Conservation (phyloP, 805 yeast genomes). For the Dipodascus geniculatus region DNA sequence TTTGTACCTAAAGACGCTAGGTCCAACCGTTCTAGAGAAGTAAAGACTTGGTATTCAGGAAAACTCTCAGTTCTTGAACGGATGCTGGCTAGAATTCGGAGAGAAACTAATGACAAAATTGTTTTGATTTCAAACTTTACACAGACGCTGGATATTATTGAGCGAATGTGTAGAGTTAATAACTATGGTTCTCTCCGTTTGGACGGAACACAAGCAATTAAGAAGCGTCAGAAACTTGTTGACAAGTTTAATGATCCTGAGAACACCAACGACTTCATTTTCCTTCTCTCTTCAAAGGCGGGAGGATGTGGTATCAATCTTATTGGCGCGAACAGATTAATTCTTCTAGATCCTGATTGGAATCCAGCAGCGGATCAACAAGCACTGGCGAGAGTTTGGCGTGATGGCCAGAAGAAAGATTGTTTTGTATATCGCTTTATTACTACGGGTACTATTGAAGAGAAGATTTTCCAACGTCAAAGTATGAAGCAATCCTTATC, state of each 20-base stretch:
- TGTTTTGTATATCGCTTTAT: slow-evolving; percentile 92
- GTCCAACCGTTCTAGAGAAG: slow-evolving; percentile 52
- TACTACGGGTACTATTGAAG: slow-evolving; percentile 91
- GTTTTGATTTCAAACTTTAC: slow-evolving; percentile 93
- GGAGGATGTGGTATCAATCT: slow-evolving; percentile 98
- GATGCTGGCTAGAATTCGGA: slow-evolving; percentile 62
- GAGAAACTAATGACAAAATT: slow-evolving; percentile 86
- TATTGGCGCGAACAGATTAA: slow-evolving; percentile 88
- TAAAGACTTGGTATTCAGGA: slow-evolving; percentile 76
- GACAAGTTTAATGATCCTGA: slow-evolving; percentile 87
- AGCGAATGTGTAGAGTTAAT: slow-evolving; percentile 64
- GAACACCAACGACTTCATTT: slow-evolving; percentile 69
- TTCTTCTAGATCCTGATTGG: slow-evolving; percentile 91
- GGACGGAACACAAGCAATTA: slow-evolving; percentile 88
- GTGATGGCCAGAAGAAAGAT: slow-evolving; percentile 97
- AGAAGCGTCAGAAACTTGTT: slow-evolving; percentile 85
- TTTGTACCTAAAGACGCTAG: slow-evolving; percentile 37
- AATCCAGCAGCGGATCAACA: slow-evolving; percentile 98
- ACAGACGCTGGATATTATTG: slow-evolving; percentile 84
- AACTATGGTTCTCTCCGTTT: slow-evolving; percentile 70
- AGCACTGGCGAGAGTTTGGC: slow-evolving; percentile 95
- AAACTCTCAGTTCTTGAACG: slow-evolving; percentile 78
- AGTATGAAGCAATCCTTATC: slow-evolving; percentile 87
- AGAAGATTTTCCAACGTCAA: slow-evolving; percentile 91
- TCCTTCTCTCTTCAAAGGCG: slow-evolving; percentile 85